Percentiles rank a stretch among this genome's conserved stretches.
Conservation (phyloP, 345 rosid genomes). For the Corchorus olitorius region DNA sequence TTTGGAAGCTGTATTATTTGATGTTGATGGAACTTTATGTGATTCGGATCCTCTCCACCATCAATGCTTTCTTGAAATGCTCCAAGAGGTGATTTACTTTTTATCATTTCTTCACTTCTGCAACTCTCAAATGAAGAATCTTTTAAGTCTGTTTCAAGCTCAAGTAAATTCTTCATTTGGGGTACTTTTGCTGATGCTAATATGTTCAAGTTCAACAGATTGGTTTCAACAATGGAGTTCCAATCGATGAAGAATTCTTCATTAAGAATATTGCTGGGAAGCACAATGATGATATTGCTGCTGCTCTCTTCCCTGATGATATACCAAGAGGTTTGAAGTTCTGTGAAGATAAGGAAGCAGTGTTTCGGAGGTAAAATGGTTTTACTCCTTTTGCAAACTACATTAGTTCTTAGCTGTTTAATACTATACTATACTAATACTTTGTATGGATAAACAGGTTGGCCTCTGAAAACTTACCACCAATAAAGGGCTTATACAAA, state of each 20-base stretch:
- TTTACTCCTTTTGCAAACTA: background rate
- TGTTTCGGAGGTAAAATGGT: constrained; percentile 59
- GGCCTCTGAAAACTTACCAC: constrained; percentile 58
- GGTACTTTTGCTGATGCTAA: constrained; percentile 7
- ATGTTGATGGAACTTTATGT: constrained; percentile 94
- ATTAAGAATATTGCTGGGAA: constrained; percentile 69
- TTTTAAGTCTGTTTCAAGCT: too few species aligned
- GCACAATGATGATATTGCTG: constrained; percentile 79
- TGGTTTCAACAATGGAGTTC: constrained; percentile 84
- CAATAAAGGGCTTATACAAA: constrained; percentile 68
- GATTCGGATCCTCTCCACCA: constrained; percentile 94
- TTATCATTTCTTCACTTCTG: too few species aligned
- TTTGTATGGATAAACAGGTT: constrained; percentile 45
- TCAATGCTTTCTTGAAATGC: constrained; percentile 59
- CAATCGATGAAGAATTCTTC: constrained; percentile 78
- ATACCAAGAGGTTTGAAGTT: constrained; percentile 60
- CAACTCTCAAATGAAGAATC: too few species aligned
- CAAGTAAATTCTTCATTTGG: too few species aligned
- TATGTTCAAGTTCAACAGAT: constrained; percentile 49
- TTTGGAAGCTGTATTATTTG: constrained; percentile 76
- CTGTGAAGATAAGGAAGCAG: constrained; percentile 76
- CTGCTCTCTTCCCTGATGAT: constrained; percentile 66
- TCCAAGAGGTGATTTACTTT: constrained; percentile 60
- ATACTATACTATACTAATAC: background rate
- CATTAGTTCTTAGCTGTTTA: background rate